Conservation (phyloP, 1,139 yeast genomes). For the Hemisphaericaspora xylofermentans region DNA sequence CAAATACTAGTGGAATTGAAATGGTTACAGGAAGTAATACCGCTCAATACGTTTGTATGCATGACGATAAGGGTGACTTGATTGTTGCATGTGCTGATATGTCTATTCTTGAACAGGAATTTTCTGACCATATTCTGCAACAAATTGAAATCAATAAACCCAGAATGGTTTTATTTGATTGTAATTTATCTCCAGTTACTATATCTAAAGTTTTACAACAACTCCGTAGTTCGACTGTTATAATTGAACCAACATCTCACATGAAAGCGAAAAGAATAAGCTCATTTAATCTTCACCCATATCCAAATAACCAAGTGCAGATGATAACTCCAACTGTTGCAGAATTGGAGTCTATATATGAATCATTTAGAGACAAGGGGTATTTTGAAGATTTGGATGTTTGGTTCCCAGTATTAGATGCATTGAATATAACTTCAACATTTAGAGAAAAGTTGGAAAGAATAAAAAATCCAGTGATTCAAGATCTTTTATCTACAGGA, state of each 20-base stretch:
- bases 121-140: conserved; percentile 37
- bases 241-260: conserved; percentile 77
- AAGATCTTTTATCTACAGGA: conserved; percentile 44
- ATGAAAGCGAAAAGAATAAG: conserved; percentile 52
- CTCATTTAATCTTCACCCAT: conserved; percentile 23
- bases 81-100: conserved; percentile 83
- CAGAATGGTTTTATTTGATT: conserved; percentile 57
- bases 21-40: conserved; percentile 33
- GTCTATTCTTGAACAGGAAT: conserved; percentile 57
- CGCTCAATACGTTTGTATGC: conserved; percentile 74
- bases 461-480: conserved; percentile 19
- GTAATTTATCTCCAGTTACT: conserved; percentile 56
- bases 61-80: conserved; percentile 60
- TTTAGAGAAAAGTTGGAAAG: conserved; percentile 43
- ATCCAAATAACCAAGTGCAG: conserved; percentile 33
- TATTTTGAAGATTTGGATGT: conserved; percentile 57
- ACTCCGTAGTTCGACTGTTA: conserved; percentile 28
- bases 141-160: conserved; percentile 38
- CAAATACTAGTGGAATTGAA: conserved; percentile 45
- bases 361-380: conserved; percentile 46
- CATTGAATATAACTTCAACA: conserved; percentile 49
- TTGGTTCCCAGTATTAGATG: conserved; percentile 78
- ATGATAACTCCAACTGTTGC: conserved; percentile 67
- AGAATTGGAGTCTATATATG: conserved; percentile 59
- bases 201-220: conserved; percentile 22